These are phyloP conservation scores for Mortierella sp. DNA, from an alignment of 371 early-diverging fungal genomes.

Conservation along the genomic window DNA sequence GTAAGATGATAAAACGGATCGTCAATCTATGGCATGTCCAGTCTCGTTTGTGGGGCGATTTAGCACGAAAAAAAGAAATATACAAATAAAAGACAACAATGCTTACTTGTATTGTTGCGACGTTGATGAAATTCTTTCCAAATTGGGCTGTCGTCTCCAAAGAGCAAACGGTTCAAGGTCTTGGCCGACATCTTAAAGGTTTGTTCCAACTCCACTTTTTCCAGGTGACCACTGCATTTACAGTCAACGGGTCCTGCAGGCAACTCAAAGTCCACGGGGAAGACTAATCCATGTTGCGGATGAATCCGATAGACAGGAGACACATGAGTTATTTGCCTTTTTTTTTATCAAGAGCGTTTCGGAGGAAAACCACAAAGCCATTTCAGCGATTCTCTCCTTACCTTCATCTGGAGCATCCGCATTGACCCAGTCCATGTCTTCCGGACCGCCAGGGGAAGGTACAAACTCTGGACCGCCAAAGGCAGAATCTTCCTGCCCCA, in stretches of 20 bases:
- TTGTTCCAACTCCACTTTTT: constrained; percentile 67
- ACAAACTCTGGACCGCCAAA: not conserved
- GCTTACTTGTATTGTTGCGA: constrained; percentile 60
- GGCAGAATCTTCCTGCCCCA: not conserved
- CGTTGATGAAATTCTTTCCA: constrained; percentile 62
- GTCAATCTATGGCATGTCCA: not conserved
- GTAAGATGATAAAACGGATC: not conserved
- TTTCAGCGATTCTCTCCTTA: too few relatives aligned
- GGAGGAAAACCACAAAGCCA: too few relatives aligned
- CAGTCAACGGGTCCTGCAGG: constrained; percentile 66
- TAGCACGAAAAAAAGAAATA: not conserved
- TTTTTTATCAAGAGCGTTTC: too few relatives aligned
- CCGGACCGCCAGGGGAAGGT: not conserved
- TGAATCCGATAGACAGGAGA: not conserved
- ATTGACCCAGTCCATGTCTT: too few relatives aligned
- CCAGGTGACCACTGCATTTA: constrained; percentile 74
- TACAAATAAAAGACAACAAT: too few relatives aligned
- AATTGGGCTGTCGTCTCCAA: constrained; percentile 58
- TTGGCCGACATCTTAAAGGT: constrained; percentile 70
- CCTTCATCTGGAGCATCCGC: too few relatives aligned
- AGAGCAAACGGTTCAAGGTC: constrained; percentile 66
- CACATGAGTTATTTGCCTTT: too few relatives aligned
- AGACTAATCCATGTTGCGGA: not conserved
- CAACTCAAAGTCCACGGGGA: constrained; percentile 55
- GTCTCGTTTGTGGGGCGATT: not conserved